These are phyloP conservation scores for Amanita jacksonii DNA, from an alignment of 768 basidiomycete species.

Conservation along the genomic window DNA sequence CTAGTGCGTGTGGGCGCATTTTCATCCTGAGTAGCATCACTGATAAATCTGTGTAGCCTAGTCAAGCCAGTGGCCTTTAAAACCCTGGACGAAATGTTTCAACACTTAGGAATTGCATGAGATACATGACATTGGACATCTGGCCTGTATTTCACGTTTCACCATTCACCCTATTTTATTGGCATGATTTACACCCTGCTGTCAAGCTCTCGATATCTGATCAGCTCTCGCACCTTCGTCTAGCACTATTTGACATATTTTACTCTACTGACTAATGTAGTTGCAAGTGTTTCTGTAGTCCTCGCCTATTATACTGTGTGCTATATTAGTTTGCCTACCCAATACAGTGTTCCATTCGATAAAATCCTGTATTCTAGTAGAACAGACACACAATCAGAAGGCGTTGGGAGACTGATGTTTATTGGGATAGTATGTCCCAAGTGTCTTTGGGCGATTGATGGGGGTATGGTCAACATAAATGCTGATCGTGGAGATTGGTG, in stretches of 20 bases:
- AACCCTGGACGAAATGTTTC: conserved; percentile 78
- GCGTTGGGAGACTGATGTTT: too few species aligned
- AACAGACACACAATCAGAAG: too few species aligned
- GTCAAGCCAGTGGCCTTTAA: conserved; percentile 97
- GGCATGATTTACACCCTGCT: not conserved
- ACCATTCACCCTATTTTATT: conserved; percentile 1
- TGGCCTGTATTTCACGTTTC: too few species aligned
- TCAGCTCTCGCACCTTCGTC: not conserved
- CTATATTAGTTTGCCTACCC: too few species aligned
- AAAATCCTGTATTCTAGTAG: too few species aligned
- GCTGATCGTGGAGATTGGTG: too few species aligned
- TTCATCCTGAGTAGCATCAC: conserved; percentile 2
- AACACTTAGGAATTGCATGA: conserved; percentile 48
- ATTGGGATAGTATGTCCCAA: too few species aligned
- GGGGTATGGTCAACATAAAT: too few species aligned
- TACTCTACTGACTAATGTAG: not conserved
- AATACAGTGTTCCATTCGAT: too few species aligned
- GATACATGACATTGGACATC: too few species aligned
- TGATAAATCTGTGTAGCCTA: conserved; percentile 37
- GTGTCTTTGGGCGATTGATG: too few species aligned
- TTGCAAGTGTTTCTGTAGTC: conserved; percentile 4
- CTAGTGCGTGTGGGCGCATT: conserved; percentile 53
- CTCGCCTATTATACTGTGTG: conserved; percentile 2
- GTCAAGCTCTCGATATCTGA: conserved; percentile 2
- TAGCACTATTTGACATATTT: not conserved